Evolutionary conservation across 2,329 filamentous ascomycete species (phyloP).

Genomic region (Xylariales sp.): DNA sequence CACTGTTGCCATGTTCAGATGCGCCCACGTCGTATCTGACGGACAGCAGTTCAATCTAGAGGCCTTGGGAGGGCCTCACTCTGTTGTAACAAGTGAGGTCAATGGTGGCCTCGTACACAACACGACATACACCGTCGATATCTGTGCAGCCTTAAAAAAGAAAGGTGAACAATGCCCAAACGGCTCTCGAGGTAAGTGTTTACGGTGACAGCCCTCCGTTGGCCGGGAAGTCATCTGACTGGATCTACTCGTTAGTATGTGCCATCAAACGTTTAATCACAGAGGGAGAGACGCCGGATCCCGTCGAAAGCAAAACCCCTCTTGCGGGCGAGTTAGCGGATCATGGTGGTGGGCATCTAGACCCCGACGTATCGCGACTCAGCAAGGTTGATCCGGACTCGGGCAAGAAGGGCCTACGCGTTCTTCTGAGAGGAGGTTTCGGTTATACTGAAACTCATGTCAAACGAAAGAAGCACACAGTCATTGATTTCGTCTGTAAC

Average conservation of each 20-base stretch:
- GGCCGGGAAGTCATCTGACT: constrained; percentile 9
- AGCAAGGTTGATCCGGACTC: constrained; percentile 73
- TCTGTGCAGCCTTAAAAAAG: constrained; percentile 76
- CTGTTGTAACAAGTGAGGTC: constrained; percentile 70
- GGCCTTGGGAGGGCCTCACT: constrained; percentile 73
- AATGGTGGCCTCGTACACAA: constrained; percentile 69
- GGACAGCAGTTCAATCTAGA: constrained; percentile 72
- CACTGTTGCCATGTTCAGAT: constrained; percentile 66
- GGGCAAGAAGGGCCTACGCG: constrained; percentile 75
- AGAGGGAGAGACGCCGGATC: constrained; percentile 59
- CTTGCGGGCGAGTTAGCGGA: constrained; percentile 77
- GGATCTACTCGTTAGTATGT: constrained; percentile 70
- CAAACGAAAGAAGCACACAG: constrained; percentile 73
- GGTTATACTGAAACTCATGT: constrained; percentile 64
- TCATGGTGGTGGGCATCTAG: constrained; percentile 69
- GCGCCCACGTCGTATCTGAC: constrained; percentile 70
- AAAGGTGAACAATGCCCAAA: constrained; percentile 74
- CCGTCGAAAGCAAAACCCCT: constrained; percentile 70
- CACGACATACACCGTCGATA: constrained; percentile 83
- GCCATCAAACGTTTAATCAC: constrained; percentile 72
- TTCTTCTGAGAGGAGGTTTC: constrained; percentile 73
- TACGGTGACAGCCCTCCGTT: neutral
- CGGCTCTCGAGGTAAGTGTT: constrained; percentile 71
- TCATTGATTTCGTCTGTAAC: constrained; percentile 90
- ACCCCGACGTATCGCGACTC: constrained; percentile 74